These are phyloP conservation scores for Termitomyces sp. DNA, from an alignment of 768 basidiomycete genomes.

Conservation along the genomic window DNA sequence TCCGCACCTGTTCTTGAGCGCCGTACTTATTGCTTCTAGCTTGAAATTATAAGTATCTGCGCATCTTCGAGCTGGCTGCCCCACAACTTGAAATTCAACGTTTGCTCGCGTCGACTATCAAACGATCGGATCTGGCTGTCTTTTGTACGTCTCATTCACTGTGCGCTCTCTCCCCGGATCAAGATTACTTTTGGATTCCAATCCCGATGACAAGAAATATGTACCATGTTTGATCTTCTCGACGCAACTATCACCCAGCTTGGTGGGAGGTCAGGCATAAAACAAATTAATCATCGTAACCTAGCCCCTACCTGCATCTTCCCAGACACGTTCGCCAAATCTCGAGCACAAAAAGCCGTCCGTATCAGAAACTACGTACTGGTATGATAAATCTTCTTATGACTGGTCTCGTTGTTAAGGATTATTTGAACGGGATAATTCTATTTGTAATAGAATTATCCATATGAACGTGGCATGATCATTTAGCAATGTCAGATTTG, in stretches of 20 bases:
- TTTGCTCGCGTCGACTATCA: not conserved
- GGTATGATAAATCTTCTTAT: not conserved
- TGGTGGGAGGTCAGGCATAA: not conserved
- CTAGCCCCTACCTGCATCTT: not conserved
- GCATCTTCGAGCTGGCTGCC: not conserved
- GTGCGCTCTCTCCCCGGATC: not conserved
- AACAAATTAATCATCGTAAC: too few relatives aligned
- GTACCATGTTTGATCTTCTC: not conserved
- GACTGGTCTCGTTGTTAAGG: not conserved
- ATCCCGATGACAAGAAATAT: not conserved
- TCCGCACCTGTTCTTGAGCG: not conserved
- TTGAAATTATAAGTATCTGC: not conserved
- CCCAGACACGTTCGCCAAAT: not conserved
- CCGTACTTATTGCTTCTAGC: not conserved
- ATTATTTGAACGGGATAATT: too few relatives aligned
- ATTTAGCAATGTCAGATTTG: too few relatives aligned
- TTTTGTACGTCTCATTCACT: not conserved
- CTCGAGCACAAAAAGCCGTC: not conserved
- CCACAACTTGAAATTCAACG: not conserved
- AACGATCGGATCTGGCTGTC: not conserved
- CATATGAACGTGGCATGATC: too few relatives aligned
- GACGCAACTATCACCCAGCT: not conserved
- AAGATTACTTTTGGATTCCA: not conserved
- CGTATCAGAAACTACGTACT: too few relatives aligned
- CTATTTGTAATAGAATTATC: too few relatives aligned